Evolutionary conservation across 2,329 filamentous ascomycete genomes (phyloP).

Genomic region (Hortaea sp.): DNA sequence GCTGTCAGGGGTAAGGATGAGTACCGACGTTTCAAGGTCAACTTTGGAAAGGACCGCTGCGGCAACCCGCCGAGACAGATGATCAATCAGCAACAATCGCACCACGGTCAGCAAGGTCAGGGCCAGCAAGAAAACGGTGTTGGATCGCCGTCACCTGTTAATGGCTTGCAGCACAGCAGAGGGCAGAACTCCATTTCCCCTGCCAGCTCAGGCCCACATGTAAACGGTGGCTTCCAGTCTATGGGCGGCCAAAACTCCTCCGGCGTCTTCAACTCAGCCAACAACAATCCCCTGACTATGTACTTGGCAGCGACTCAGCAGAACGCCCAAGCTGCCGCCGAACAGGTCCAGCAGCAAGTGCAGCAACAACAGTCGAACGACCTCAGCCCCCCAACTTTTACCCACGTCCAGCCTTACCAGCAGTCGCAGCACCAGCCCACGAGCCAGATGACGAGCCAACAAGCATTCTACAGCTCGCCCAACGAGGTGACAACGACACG

Average conservation of each 20-base stretch:
- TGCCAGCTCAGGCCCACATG: constrained; percentile 39
- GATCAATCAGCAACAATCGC: constrained; percentile 41
- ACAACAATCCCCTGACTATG: constrained; percentile 83
- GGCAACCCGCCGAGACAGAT: constrained; percentile 91
- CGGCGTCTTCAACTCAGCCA: constrained; percentile 65
- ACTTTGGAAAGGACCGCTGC: constrained; percentile 97
- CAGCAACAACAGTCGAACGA: constrained; percentile 48
- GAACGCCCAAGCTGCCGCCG: constrained; percentile 50
- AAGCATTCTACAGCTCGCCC: constrained; percentile 63
- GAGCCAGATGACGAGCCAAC: constrained; percentile 51
- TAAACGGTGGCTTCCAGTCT: constrained; percentile 51
- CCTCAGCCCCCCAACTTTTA: constrained; percentile 10
- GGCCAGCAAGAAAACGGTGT: constrained; percentile 42
- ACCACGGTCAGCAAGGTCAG: constrained; percentile 58
- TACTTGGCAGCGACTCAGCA: constrained; percentile 57
- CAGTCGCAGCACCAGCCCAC: neutral
- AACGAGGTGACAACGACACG: constrained; percentile 46
- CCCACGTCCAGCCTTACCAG: constrained; percentile 21
- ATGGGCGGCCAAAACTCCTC: constrained; percentile 56
- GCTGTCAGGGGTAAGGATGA: constrained; percentile 89
- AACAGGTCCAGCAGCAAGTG: constrained; percentile 45
- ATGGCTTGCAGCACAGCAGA: constrained; percentile 42
- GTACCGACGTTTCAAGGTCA: constrained; percentile 98
- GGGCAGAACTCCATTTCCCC: constrained; percentile 52
- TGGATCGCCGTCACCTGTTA: constrained; percentile 47